Evolutionary conservation across 169 alveolate genomes (phyloP).

Genomic region (Blepharisma undulans): DNA sequence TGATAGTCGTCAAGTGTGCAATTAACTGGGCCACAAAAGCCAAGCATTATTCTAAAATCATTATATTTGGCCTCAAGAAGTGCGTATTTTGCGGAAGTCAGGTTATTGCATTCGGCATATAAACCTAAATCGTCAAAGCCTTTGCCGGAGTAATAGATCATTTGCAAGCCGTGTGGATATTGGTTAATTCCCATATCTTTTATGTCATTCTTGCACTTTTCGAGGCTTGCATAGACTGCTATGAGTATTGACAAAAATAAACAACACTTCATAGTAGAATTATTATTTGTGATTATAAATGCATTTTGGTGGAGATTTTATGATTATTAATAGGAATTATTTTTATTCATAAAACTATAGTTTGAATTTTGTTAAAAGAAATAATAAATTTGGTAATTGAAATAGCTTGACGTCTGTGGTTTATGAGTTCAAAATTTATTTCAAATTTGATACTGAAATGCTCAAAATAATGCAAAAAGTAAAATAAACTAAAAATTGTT

Average conservation of each 20-base stretch:
- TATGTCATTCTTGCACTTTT: background rate
- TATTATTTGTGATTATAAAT: background rate
- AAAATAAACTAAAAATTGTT: too few species aligned
- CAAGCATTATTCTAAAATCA: background rate
- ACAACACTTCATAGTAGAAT: background rate
- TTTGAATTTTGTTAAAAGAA: background rate
- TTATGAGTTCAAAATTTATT: too few species aligned
- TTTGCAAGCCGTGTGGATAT: background rate
- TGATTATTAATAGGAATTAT: background rate
- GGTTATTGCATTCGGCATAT: background rate
- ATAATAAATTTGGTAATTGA: too few species aligned
- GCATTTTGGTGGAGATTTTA: background rate
- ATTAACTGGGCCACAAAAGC: conserved; percentile 8
- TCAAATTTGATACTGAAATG: too few species aligned
- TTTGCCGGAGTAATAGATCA: background rate
- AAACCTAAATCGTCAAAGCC: conserved; percentile 5
- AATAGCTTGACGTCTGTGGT: too few species aligned
- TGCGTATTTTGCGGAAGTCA: background rate
- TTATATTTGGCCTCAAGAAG: background rate
- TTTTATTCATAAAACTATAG: background rate
- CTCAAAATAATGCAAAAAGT: too few species aligned
- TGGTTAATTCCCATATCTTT: background rate
- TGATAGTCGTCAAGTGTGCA: background rate
- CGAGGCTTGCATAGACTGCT: background rate
- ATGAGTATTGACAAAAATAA: background rate